Conservation (phyloP, 2,329 filamentous ascomycete genomes). For the Neoscytalidium dimidiatum region DNA sequence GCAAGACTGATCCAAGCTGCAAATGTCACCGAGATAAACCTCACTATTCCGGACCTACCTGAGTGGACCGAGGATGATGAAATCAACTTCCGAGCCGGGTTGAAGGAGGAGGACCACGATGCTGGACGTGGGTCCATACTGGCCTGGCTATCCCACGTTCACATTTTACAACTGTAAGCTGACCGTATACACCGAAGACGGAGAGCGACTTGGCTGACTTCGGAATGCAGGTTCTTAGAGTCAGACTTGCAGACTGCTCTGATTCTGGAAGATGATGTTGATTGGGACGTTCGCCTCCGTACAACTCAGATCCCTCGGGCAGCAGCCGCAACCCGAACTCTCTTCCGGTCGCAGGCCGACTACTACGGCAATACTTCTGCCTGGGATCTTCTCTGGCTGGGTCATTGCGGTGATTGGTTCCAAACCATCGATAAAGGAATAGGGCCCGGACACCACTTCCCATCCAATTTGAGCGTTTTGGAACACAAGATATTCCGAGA, state of each 20-base stretch:
- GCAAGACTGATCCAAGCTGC: constrained; percentile 42
- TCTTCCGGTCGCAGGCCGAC: constrained; percentile 30
- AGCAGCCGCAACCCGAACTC: constrained; percentile 40
- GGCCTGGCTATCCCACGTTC: constrained; percentile 47
- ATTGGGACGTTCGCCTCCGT: constrained; percentile 48
- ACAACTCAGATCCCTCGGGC: constrained; percentile 44
- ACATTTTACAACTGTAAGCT: constrained; percentile 43
- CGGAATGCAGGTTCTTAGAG: constrained; percentile 39
- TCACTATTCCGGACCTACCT: constrained; percentile 46
- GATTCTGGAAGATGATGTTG: constrained; percentile 49
- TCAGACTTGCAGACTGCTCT: constrained; percentile 44
- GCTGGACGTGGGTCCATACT: constrained; percentile 42
- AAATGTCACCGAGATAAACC: constrained; percentile 44
- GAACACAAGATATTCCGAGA: constrained; percentile 40
- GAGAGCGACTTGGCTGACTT: neutral
- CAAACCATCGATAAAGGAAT: constrained; percentile 27
- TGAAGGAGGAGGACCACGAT: constrained; percentile 21
- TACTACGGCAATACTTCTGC: constrained; percentile 43
- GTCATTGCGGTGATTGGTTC: constrained; percentile 48
- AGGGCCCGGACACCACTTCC: constrained; percentile 22
- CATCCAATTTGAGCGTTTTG: constrained; percentile 32
- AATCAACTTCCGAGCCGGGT: neutral
- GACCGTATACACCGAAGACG: constrained; percentile 22
- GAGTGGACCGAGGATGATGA: constrained; percentile 42
- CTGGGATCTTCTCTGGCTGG: constrained; percentile 48